Evolutionary conservation across 352 stramenopile species (phyloP), one percentile per base, ranked within the genome.

Genomic region (Phytophthora sp.): DNA sequence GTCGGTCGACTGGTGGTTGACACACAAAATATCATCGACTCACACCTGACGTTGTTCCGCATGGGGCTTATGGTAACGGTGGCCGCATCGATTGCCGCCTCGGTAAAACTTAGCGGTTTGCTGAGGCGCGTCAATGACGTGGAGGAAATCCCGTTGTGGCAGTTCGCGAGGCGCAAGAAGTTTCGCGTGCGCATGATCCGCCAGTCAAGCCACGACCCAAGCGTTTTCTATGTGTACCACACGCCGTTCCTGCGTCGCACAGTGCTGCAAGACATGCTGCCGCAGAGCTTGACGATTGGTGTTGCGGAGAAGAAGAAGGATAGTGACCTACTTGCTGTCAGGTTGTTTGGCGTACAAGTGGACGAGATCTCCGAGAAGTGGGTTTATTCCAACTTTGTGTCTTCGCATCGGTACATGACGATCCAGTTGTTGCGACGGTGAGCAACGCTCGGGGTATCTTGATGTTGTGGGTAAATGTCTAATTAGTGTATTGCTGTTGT

Each of bases 141-240:
- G 4, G 82, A 91, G 9, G 76, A 88, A 12, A 88, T 91, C 27
- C 80, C 83, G 23, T 58, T 77, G 44, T 85, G 82, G 50, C 82
- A 85, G 31, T 91, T 93, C 18, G 69, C 74, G 18, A 75, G 82
- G 3, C 80, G 77, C 38, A 90, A 93, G 57, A 91, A 83, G 47
- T 69, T 95, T n/a, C 77, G 76, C 15, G 87, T 89, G 57, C 82
- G 85, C 4, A 79, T 93, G 55, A 73, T 93, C 16, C 75, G 74
- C n/a, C 84, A 93, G 60, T 86, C 77, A 20, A 59, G 66, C n/a
- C 42, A 69, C 2, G 82, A 95, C 35, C 80, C 87, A 38, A 93
- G 74, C 58, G 50, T 93, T 7, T 90, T 95, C 27, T 93, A 91
- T 58, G 85, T 95, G 38, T 93, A 93, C 60, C 87, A 95, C 62